These are phyloP conservation scores for Canavalia ensiformis DNA, from an alignment of 306 rosid genomes.

Conservation along the genomic window DNA sequence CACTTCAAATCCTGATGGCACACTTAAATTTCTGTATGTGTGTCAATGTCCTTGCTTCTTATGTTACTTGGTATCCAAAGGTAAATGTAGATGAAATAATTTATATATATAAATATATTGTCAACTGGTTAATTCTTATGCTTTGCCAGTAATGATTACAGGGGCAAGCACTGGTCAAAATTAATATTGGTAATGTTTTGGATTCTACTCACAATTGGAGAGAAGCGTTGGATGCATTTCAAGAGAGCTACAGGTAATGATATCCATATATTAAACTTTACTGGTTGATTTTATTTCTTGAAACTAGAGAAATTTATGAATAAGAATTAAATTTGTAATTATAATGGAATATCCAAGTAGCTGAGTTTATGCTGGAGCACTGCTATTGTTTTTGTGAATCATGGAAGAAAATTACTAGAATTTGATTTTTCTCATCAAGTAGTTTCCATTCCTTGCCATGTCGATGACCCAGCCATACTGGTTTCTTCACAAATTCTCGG, in stretches of 20 bases:
- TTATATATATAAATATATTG: not conserved
- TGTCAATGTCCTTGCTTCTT: constrained; percentile 39
- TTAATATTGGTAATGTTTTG: constrained; percentile 77
- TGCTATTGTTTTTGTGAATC: constrained; percentile 24
- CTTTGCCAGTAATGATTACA: constrained; percentile 55
- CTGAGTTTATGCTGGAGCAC: constrained; percentile 15
- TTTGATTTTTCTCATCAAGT: constrained; percentile 26
- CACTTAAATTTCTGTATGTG: constrained; percentile 2
- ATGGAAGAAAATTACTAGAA: constrained; percentile 25
- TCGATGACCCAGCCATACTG: constrained; percentile 28
- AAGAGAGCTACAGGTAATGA: constrained; percentile 80
- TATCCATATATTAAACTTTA: constrained; percentile 31
- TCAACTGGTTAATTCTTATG: constrained; percentile 48
- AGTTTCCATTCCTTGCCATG: constrained; percentile 25
- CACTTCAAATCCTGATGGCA: constrained; percentile 12
- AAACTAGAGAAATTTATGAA: constrained; percentile 14
- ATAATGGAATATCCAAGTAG: constrained; percentile 32
- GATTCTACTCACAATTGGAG: constrained; percentile 72
- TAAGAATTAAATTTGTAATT: constrained; percentile 19
- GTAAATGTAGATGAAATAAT: constrained; percentile 25
- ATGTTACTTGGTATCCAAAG: constrained; percentile 33
- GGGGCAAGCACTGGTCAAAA: constrained; percentile 87
- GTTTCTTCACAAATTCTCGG: constrained; percentile 25
- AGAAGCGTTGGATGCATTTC: constrained; percentile 76
- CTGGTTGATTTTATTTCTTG: constrained; percentile 32